Conservation (phyloP, 495 filamentous ascomycete species). For the Tetracladium setigerum region DNA sequence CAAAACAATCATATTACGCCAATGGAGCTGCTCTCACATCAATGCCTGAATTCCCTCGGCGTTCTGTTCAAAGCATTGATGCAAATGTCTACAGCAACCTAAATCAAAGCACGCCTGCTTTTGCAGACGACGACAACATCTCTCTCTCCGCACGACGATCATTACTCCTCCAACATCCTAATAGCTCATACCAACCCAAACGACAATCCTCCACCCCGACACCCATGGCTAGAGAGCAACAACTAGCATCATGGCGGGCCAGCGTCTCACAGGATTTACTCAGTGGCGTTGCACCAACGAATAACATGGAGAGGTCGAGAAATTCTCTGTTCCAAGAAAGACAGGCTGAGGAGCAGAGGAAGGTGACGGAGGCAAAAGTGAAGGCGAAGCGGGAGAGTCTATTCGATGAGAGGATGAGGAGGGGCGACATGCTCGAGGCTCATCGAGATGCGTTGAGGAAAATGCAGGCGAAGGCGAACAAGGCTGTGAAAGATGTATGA, state of each 20-base stretch:
- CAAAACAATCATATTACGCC: slow-evolving; percentile 29
- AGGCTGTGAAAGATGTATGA: slow-evolving; percentile 11
- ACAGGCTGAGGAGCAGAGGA: slow-evolving; percentile 39
- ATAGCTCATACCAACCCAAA: slow-evolving; percentile 52
- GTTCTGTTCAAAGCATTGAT: slow-evolving; percentile 11
- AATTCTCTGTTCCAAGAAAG: slow-evolving; percentile 33
- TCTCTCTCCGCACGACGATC: slow-evolving; percentile 63
- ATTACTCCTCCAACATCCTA: slow-evolving; percentile 32
- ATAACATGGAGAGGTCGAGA: slow-evolving; percentile 37
- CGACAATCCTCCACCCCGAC: slow-evolving; percentile 33
- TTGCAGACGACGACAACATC: slow-evolving; percentile 56
- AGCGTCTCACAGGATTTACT: slow-evolving; percentile 58
- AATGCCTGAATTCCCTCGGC: slow-evolving; percentile 21
- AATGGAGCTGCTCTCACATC: slow-evolving; percentile 8
- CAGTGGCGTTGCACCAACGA: slow-evolving; percentile 21
- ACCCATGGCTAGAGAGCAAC: slow-evolving; percentile 43
- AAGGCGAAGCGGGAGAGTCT: slow-evolving; percentile 41
- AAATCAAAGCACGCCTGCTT: slow-evolving; percentile 1
- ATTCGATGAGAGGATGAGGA: slow-evolving; percentile 70
- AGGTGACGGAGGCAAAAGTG: slow-evolving; percentile 33
- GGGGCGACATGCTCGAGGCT: slow-evolving; percentile 63
- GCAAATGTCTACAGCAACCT: slow-evolving; percentile 14
- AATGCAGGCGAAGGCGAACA: slow-evolving; percentile 71
- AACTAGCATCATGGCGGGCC: slow-evolving; percentile 70
- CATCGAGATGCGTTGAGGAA: slow-evolving; percentile 76